Conservation (phyloP, 1,284 basidiomycete genomes). For the Leccinum pseudoinsigne region DNA sequence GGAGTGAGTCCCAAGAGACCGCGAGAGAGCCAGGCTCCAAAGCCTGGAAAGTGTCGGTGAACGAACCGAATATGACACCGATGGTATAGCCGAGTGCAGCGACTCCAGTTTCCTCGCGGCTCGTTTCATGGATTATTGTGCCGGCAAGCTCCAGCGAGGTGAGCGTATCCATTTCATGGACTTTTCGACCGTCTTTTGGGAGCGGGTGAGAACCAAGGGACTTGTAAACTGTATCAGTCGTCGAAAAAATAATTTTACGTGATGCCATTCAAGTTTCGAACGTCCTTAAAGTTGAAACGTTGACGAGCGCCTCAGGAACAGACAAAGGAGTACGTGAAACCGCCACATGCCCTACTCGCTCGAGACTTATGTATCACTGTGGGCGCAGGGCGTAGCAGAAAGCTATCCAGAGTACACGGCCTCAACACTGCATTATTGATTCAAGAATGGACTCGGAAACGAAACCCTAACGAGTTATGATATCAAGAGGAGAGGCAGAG, state of each 20-base stretch:
- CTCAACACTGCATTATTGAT: too few relatives aligned
- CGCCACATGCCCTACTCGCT: too few relatives aligned
- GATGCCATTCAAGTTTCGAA: too few relatives aligned
- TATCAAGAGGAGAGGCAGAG: neutral
- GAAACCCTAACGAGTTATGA: neutral
- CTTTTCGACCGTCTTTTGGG: neutral
- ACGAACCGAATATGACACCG: neutral
- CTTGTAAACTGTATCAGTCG: neutral
- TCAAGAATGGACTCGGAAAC: too few relatives aligned
- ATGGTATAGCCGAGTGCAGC: slow-evolving; percentile 1
- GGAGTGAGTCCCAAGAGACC: too few relatives aligned
- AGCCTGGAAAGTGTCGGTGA: neutral
- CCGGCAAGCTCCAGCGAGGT: slow-evolving; percentile 1
- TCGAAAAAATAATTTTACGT: neutral
- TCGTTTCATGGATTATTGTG: neutral
- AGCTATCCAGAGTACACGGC: too few relatives aligned
- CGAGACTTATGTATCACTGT: too few relatives aligned
- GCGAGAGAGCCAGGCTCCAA: too few relatives aligned
- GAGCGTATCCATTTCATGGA: neutral
- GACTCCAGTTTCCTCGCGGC: neutral
- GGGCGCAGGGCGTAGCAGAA: neutral
- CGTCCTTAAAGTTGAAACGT: too few relatives aligned
- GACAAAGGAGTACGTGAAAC: too few relatives aligned
- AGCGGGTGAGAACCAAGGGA: neutral
- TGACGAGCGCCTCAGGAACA: too few relatives aligned